Conservation (phyloP, 371 early-diverging fungal genomes). For the Rhizopus delemar region DNA sequence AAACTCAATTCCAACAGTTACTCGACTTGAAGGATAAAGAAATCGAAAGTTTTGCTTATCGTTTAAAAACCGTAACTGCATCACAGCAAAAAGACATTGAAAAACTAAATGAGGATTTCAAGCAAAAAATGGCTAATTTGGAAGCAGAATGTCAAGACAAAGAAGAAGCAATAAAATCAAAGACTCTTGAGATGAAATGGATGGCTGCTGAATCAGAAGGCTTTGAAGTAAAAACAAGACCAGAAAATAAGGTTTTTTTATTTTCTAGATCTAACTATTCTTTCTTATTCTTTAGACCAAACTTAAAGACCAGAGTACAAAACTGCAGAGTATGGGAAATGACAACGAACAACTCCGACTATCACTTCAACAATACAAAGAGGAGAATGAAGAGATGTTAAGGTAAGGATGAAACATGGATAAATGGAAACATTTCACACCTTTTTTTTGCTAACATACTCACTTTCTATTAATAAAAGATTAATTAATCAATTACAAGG, state of each 20-base stretch:
- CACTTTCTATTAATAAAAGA: slow-evolving; percentile 14
- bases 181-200: slow-evolving; percentile 44
- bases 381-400: slow-evolving; percentile 51
- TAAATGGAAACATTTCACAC: background rate
- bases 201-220: slow-evolving; percentile 45
- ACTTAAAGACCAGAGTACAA: slow-evolving; percentile 34
- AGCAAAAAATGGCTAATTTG: slow-evolving; percentile 31
- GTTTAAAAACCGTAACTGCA: slow-evolving; percentile 39
- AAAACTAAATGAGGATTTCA: slow-evolving; percentile 39
- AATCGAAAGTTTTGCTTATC: slow-evolving; percentile 43
- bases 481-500: slow-evolving; percentile 45
- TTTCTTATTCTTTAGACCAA: slow-evolving; percentile 28
- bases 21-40: slow-evolving; percentile 52
- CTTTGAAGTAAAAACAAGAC: slow-evolving; percentile 45
- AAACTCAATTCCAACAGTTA: slow-evolving; percentile 45
- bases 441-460: slow-evolving; percentile 1
- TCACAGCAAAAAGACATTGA: slow-evolving; percentile 47
- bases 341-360: slow-evolving; percentile 37
- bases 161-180: slow-evolving; percentile 38
- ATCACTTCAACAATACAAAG: slow-evolving; percentile 29
- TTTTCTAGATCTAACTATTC: slow-evolving; percentile 2
- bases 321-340: slow-evolving; percentile 31
- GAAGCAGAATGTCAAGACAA: slow-evolving; percentile 32
- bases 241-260: background rate
- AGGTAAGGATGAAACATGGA: slow-evolving; percentile 27